Evolutionary conservation across 371 early-diverging fungal genomes (phyloP), one percentile per base, ranked within the genome.

Genomic region (Mortierella sp.): DNA sequence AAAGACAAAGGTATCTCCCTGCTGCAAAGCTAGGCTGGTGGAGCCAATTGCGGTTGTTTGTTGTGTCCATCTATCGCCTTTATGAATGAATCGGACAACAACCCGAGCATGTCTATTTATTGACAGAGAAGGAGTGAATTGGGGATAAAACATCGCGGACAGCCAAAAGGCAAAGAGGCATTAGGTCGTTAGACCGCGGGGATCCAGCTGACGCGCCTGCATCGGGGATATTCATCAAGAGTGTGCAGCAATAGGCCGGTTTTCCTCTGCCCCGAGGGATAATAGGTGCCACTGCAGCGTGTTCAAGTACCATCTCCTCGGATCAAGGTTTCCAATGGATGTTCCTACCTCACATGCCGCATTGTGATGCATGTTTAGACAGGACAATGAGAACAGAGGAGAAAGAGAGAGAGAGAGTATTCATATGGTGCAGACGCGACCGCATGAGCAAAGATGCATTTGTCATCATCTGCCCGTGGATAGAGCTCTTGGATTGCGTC

Each of bases 191-290:
- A 41, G 41, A 34, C 34, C 10, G 34, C 34, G 34, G 10, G 41
- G 16, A 41, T 41, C 41, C 41, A 41, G 41, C 41, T 41, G 41
- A 41, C 41, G 41, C 16, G 41, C 41, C 41, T 41, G 41, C 41
- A 41, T 41, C 41, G 41, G 41, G 41, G 41, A 41, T 41, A 41
- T 41, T 41, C 41, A 6, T 41, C 3, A 41, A 6, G 12, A 41
- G 16, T 16, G 41, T 41, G 17, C 41, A 41, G 41, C 17, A 41
- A 16, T 12, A 16, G 41, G 16, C 41, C n/a, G n/a, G n/a, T n/a
- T 41, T 41, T 4, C 7, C 7, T 41, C 17, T 16, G 41, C 41
- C 41, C 16, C 41, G 41, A 41, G 41, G 16, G 12, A 17, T 16
- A 6, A 41, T 17, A 41, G 41, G n/a, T n/a, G n/a, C n/a, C 41